Evolutionary conservation across 2,329 filamentous ascomycete genomes (phyloP).

Genomic region (Trichoderma breve): DNA sequence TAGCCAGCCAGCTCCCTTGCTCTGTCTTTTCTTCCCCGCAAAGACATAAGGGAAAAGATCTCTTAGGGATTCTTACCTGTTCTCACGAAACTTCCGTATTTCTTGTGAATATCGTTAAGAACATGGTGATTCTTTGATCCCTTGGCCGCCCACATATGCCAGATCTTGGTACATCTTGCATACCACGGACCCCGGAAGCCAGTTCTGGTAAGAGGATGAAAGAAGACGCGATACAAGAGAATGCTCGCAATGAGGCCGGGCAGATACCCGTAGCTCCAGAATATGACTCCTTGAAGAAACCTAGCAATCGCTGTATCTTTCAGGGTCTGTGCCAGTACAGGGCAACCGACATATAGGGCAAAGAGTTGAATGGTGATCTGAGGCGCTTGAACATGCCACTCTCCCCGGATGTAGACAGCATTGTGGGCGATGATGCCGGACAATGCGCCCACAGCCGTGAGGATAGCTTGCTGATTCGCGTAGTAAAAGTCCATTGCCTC

Average conservation of each 20-base stretch:
- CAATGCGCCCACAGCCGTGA: neutral
- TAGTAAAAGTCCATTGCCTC: neutral
- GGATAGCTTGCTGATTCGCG: neutral
- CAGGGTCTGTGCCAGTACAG: neutral
- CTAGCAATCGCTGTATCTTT: neutral
- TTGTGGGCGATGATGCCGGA: slow-evolving; percentile 2
- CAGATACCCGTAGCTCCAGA: neutral
- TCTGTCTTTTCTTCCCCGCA: neutral
- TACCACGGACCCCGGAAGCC: neutral
- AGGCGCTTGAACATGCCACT: slow-evolving; percentile 29
- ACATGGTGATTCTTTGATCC: neutral
- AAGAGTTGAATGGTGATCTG: slow-evolving; percentile 21
- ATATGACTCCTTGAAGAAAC: neutral
- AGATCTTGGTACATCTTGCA: neutral
- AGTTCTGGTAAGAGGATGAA: neutral
- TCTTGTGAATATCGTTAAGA: neutral
- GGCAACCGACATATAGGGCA: neutral
- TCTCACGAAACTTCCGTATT: neutral
- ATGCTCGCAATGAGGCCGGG: neutral
- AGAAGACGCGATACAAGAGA: neutral
- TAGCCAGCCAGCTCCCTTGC: neutral
- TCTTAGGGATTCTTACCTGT: neutral
- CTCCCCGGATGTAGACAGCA: slow-evolving; percentile 27
- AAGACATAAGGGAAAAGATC: neutral
- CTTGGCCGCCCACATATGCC: neutral